Base-by-base conservation (phyloP, 1,284 basidiomycete genomes). In the Fomitopsis palustris region DNA sequence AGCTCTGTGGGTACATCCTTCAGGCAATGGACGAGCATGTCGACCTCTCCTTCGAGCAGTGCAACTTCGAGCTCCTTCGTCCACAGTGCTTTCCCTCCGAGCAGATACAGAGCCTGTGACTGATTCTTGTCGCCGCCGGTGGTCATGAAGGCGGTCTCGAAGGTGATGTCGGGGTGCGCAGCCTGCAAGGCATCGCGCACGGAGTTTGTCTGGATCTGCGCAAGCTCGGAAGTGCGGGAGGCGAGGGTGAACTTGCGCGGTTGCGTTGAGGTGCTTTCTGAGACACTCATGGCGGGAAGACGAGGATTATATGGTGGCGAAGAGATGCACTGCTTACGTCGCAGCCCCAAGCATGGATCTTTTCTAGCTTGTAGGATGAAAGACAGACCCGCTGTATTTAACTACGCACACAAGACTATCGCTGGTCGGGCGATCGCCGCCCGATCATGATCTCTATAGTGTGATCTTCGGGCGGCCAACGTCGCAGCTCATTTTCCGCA, bases 1-100 rank as follows among this genome's bases (percentile, higher is more conserved):
- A 98, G 76, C 3, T 79, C 78, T 2, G 96, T 99, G 10, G 96
- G 96, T 21, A 98, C 86, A 73, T 99, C 97, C 75, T 99, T 99
- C 67, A 95, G 80, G 57, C 85, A 89, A 76, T 99, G 97, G 21
- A 99, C 89, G 67, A 99, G 87, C 78, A 98, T 88, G 72, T 99
- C 97, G 55, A 97, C 92, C 12, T 80, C 77, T 19, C 83, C 79
- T 42, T 86, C 81, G 47, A 84, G 79, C 56, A 98, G 79, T 25
- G 90, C 87, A 21, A 90, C 89, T 72, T 98, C 96, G 61, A 98
- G 86, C 70, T 98, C 96, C 70, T 93, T 92, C 31, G 96, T 98
- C 96, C 96, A 98, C 17, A 98, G 77, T 0, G 91, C 87, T 74
- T 96, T 95, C 16, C 92, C 92, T 23, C 88, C 90, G n/a, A 92